Percentiles rank a stretch among this genome's conserved stretches.
These are phyloP conservation scores for Crepidotus sp. DNA, from an alignment of 1,284 basidiomycete genomes.

Conservation along the genomic window DNA sequence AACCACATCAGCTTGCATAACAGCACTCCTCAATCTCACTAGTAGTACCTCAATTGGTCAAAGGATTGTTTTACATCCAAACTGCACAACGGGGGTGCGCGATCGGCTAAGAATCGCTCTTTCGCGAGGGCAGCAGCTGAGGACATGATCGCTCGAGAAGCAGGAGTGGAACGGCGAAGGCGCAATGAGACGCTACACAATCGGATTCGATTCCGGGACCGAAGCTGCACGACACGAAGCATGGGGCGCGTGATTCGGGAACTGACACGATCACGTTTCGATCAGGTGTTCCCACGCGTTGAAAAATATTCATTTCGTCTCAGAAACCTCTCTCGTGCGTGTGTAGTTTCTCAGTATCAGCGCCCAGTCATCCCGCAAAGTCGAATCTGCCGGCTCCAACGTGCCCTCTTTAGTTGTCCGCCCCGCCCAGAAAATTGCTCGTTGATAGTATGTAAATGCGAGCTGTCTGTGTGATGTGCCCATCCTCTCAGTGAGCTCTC, in stretches of 20 bases:
- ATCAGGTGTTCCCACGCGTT: not conserved
- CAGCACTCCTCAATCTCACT: not conserved
- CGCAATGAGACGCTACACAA: not conserved
- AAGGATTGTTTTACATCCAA: conserved; percentile 61
- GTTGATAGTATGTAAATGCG: conserved; percentile 33
- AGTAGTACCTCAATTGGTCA: conserved; percentile 47
- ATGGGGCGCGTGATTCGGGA: conserved; percentile 4
- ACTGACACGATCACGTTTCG: not conserved
- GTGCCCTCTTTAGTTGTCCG: conserved; percentile 1
- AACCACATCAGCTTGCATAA: not conserved
- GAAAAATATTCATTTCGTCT: conserved; percentile 2
- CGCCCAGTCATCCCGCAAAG: conserved; percentile 13
- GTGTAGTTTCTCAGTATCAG: conserved; percentile 10
- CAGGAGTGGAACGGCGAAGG: not conserved
- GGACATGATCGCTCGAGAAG: conserved; percentile 8
- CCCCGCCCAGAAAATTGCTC: conserved; percentile 39
- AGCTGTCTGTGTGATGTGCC: conserved; percentile 26
- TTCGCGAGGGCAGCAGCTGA: conserved; percentile 11
- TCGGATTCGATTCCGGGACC: not conserved
- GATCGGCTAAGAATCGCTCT: conserved; percentile 66
- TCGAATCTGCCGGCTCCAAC: conserved; percentile 7
- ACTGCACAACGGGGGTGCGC: conserved; percentile 56
- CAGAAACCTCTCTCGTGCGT: conserved; percentile 3
- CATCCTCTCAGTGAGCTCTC: conserved; percentile 32
- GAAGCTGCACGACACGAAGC: not conserved